A percentile compares a stretch with the other conserved stretches of the same genome.
These are phyloP conservation scores for Penicillium canariense DNA, from an alignment of 495 filamentous ascomycete species.

Conservation along the genomic window DNA sequence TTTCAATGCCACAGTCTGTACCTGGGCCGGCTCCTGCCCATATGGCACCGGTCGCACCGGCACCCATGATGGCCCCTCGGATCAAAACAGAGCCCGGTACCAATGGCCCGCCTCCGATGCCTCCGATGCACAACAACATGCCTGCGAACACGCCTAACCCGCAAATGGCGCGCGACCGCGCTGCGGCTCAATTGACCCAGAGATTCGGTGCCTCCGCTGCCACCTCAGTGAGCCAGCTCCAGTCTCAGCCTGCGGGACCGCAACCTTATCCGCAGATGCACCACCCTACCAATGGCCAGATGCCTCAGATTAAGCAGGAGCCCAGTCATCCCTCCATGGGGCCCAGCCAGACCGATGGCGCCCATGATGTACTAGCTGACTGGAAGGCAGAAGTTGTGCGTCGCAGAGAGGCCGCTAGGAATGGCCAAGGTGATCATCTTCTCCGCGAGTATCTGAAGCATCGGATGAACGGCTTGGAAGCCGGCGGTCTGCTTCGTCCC, in stretches of 20 bases:
- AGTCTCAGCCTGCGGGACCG: conserved; percentile 43
- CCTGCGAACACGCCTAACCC: conserved; percentile 38
- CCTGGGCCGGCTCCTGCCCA: conserved; percentile 18
- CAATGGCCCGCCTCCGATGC: conserved; percentile 45
- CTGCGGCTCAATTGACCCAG: conserved; percentile 62
- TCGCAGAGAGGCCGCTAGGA: conserved; percentile 55
- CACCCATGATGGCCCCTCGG: conserved; percentile 40
- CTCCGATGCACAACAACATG: conserved; percentile 37
- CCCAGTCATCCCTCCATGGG: conserved; percentile 44
- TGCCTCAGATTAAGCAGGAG: conserved; percentile 49
- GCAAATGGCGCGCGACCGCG: conserved; percentile 61
- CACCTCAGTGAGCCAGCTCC: conserved; percentile 65
- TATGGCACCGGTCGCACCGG: not conserved
- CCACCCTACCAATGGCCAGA: conserved; percentile 44
- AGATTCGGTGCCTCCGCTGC: conserved; percentile 71
- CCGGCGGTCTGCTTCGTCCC: conserved; percentile 78
- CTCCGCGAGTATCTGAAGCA: conserved; percentile 47
- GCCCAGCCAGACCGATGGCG: conserved; percentile 71
- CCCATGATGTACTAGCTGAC: conserved; percentile 49
- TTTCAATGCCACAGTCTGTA: conserved; percentile 33
- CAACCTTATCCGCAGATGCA: conserved; percentile 45
- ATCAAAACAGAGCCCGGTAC: conserved; percentile 77
- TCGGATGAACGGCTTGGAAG: conserved; percentile 67
- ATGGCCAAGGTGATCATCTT: conserved; percentile 54
- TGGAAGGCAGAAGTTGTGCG: conserved; percentile 59